phyloP scores from a whole-genome alignment of 495 filamentous ascomycete genomes.

The Penicillium turbatum region DNA sequence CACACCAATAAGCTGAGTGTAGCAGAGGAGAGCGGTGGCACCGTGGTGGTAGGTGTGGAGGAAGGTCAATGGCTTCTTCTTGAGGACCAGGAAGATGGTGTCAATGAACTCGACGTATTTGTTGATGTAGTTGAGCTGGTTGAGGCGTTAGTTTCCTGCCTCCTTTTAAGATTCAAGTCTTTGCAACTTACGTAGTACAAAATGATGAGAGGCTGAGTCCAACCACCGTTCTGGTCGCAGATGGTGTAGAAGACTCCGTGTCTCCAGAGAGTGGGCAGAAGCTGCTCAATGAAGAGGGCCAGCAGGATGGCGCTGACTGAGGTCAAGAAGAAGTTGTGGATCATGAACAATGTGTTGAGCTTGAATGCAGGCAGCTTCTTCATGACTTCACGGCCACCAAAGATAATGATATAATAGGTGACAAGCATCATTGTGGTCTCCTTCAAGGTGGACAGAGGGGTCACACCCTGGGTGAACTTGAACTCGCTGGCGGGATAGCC shows the following conservation, averaged over 20 bases:
- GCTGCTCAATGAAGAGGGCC: conserved; percentile 61
- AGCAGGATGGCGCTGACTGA: conserved; percentile 56
- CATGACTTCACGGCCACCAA: conserved; percentile 66
- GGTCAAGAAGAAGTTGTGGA: conserved; percentile 65
- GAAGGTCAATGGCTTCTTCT: conserved; percentile 76
- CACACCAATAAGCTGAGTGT: conserved; percentile 64
- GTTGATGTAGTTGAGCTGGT: conserved; percentile 66
- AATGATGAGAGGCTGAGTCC: conserved; percentile 61
- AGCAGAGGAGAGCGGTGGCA: conserved; percentile 67
- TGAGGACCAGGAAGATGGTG: conserved; percentile 67
- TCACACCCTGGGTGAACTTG: conserved; percentile 53
- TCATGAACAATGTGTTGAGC: conserved; percentile 63
- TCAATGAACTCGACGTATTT: conserved; percentile 68
- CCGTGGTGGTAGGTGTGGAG: conserved; percentile 74
- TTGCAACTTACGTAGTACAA: conserved; percentile 61
- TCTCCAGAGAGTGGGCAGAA: conserved; percentile 55
- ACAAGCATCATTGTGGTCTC: conserved; percentile 53
- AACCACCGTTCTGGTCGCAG: conserved; percentile 61
- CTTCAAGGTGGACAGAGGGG: conserved; percentile 57
- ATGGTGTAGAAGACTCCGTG: conserved; percentile 62
- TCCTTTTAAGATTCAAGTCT: not conserved
- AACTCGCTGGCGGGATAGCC: conserved; percentile 64
- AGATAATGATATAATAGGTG: conserved; percentile 62
- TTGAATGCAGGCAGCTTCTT: conserved; percentile 53
- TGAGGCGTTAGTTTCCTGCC: conserved; percentile 18